Conservation (phyloP, 2,329 filamentous ascomycete species). For the Thelonectria blattea region DNA sequence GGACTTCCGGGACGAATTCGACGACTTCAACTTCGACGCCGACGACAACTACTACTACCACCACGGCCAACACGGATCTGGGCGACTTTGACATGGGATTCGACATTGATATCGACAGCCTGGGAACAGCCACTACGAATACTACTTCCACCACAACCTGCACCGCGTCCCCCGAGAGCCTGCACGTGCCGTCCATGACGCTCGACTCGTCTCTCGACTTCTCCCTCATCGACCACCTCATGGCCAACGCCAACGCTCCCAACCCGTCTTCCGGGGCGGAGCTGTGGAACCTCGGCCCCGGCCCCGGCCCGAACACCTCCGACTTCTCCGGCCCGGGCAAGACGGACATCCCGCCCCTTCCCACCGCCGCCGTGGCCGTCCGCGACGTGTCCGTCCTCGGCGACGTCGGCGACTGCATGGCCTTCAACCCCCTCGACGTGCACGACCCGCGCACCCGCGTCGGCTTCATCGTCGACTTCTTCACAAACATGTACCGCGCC, state of each 20-base stretch:
- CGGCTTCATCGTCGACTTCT: constrained; percentile 42
- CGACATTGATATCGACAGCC: constrained; percentile 44
- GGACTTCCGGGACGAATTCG: no score
- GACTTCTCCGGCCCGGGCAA: constrained; percentile 34
- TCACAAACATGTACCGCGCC: constrained; percentile 42
- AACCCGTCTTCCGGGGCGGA: constrained; percentile 29
- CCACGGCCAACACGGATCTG: constrained; percentile 27
- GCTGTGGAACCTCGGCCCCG: constrained; percentile 37
- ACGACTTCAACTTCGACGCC: background rate
- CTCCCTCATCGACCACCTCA: constrained; percentile 45
- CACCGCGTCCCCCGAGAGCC: constrained; percentile 37
- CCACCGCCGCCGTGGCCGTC: constrained; percentile 34
- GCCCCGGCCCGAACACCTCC: no score
- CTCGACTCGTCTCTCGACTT: constrained; percentile 42
- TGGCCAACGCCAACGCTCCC: constrained; percentile 27
- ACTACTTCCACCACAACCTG: constrained; percentile 32
- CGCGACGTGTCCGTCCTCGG: constrained; percentile 41
- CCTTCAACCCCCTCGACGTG: constrained; percentile 43
- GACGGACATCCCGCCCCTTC: constrained; percentile 41
- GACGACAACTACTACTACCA: no score
- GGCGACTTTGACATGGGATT: constrained; percentile 47
- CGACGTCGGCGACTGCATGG: constrained; percentile 28
- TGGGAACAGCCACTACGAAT: constrained; percentile 31
- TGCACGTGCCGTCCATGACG: constrained; percentile 33
- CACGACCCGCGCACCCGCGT: constrained; percentile 45